These are phyloP conservation scores for Mycothermus thermophilus DNA, from an alignment of 495 filamentous ascomycete species.

Conservation along the genomic window DNA sequence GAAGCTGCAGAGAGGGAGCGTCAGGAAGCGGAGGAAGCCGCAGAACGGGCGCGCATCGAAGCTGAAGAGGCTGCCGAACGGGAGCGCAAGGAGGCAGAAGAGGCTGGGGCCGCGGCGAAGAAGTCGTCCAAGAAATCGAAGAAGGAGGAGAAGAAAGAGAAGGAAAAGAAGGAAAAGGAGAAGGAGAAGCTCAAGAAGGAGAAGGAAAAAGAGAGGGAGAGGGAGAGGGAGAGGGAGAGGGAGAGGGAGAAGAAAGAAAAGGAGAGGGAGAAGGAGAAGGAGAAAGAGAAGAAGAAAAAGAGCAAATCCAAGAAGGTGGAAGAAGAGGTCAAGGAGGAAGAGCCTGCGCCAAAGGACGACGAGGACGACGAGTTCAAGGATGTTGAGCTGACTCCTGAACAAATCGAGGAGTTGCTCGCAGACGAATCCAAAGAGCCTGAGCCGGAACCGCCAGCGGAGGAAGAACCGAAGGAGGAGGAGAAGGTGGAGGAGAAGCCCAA, in stretches of 20 bases:
- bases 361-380: slow-evolving; percentile 22
- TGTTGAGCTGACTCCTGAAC: slow-evolving; percentile 27
- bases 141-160: slow-evolving; percentile 9
- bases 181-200: slow-evolving; percentile 13
- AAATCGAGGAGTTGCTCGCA: slow-evolving; percentile 20
- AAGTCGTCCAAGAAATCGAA: slow-evolving; percentile 30
- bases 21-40: slow-evolving; percentile 4
- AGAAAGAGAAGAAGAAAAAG: slow-evolving; percentile 9
- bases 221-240: slow-evolving; percentile 8
- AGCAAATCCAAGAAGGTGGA: not conserved
- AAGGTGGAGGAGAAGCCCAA: slow-evolving; percentile 6
- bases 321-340: not conserved
- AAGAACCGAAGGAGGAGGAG: slow-evolving; percentile 14
- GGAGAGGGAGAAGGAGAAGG: slow-evolving; percentile 11
- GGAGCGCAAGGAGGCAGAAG: slow-evolving; percentile 5
- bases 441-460: slow-evolving; percentile 7
- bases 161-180: slow-evolving; percentile 24
- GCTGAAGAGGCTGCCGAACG: slow-evolving; percentile 17
- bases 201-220: slow-evolving; percentile 6
- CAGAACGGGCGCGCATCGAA: slow-evolving; percentile 10
- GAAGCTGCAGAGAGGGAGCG: slow-evolving; percentile 2
- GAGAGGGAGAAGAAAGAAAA: slow-evolving; percentile 7
- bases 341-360: slow-evolving; percentile 1
- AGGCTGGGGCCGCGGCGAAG: slow-evolving; percentile 3
- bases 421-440: slow-evolving; percentile 6